Evolutionary conservation across 345 rosid species (phyloP), one percentile per base, ranked within the genome.

Genomic region (Citrus medica): DNA sequence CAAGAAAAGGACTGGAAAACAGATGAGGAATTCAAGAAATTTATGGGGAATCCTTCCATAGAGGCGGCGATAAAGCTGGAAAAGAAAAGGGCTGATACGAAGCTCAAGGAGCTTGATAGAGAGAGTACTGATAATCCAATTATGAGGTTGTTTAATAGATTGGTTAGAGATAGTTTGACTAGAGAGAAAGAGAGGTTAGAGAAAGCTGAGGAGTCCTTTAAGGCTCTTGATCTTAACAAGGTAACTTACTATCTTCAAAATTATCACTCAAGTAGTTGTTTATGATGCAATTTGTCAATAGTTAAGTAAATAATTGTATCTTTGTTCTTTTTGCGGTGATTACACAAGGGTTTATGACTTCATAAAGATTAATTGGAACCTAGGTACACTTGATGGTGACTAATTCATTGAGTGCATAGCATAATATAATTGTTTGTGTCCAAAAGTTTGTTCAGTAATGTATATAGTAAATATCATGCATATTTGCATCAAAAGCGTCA

Each of bases 61-160:
- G 99, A 95, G 85, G 99, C 99, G 0, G 98, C 97, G 0, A 92
- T 95, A 35, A 95, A 93, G 92, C 91, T 95, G 79, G 98, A 95
- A 86, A 95, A 95, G 91, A 92, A 93, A 82, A 89, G 98, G 84
- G 94, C 97, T 24, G 98, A 93, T 67, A 87, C 94, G 82, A 92
- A 89, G 90, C 92, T 95, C 21, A 93, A 89, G 84, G 95, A 95
- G 79, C 90, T 95, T 46, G 94, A 89, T 69, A 86, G 84, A 6
- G 91, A 92, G 55, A 87, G 86, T 76, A 86, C 80, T 67, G 82
- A 77, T 73, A 91, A 90, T 59, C 92, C 90, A 59, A 62, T 93
- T 69, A 86, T 85, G 56, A 87, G 86, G 67, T 16, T 95, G 2
- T 84, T 93, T 74, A 89, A 87, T 67, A 86, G 89, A 68, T 12